Evolutionary conservation across 306 rosid genomes (phyloP).

Genomic region (Crataegus laevigata): DNA sequence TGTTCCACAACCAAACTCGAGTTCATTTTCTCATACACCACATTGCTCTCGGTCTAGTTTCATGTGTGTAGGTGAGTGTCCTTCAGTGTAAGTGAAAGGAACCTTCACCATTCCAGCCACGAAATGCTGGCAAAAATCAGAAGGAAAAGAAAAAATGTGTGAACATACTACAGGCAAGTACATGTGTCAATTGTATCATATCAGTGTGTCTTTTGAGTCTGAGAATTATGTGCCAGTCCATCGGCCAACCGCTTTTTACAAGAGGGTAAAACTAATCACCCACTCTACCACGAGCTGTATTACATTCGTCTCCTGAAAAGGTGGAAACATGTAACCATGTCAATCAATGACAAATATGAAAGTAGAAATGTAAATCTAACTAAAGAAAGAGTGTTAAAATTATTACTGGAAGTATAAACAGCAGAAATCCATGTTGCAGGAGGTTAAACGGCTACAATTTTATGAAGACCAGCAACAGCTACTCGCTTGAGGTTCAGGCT

Average conservation of each 20-base stretch:
- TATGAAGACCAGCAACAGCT: conserved; percentile 57
- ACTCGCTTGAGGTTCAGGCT: conserved; percentile 37
- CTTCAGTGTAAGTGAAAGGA: not conserved
- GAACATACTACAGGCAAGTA: not conserved
- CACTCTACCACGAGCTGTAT: not conserved
- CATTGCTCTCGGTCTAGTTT: not conserved
- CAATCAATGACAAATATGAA: conserved; percentile 5
- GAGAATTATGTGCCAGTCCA: not conserved
- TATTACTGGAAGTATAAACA: conserved; percentile 24
- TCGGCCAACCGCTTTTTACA: conserved; percentile 8
- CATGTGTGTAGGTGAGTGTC: not conserved
- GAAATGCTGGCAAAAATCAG: not conserved
- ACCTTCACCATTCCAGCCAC: not conserved
- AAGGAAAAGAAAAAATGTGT: not conserved
- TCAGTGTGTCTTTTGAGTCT: not conserved
- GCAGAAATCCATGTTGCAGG: conserved; percentile 7
- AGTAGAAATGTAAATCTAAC: not conserved
- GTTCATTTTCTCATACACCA: not conserved
- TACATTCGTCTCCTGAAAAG: not conserved
- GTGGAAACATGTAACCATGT: not conserved
- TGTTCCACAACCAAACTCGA: not conserved
- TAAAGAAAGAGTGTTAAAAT: not conserved
- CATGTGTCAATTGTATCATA: not conserved
- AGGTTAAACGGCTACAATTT: conserved; percentile 9
- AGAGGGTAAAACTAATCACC: not conserved